These are phyloP conservation scores for Lasiosphaeris hirsuta DNA, from an alignment of 495 filamentous ascomycete species.

Conservation along the genomic window DNA sequence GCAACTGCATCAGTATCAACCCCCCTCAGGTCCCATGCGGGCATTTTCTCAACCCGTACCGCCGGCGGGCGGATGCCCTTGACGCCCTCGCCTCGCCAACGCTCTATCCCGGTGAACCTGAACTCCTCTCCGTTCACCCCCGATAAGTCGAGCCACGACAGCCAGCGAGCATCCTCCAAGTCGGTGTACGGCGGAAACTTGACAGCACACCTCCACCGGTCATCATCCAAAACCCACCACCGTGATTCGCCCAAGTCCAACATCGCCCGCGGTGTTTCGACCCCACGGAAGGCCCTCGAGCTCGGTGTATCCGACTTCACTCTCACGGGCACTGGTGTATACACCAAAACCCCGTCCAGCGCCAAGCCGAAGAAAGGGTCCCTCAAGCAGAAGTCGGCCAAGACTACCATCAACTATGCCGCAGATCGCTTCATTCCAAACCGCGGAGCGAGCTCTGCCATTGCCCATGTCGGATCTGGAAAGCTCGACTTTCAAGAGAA, in stretches of 20 bases:
- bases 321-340: constrained; percentile 71
- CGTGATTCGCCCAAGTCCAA: constrained; percentile 90
- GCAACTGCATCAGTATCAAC: constrained; percentile 85
- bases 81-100: constrained; percentile 79
- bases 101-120: constrained; percentile 45
- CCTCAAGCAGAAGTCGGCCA: constrained; percentile 62
- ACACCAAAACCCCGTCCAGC: constrained; percentile 67
- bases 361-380: constrained; percentile 59
- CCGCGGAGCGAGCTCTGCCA: constrained; percentile 80
- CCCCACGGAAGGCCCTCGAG: constrained; percentile 76
- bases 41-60: constrained; percentile 86
- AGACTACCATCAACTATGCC: constrained; percentile 78
- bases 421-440: constrained; percentile 98
- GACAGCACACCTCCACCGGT: constrained; percentile 69
- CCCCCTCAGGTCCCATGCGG: constrained; percentile 88
- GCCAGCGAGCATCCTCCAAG: constrained; percentile 51
- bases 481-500: constrained; percentile 68
- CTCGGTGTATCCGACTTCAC: constrained; percentile 91
- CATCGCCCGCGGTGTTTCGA: constrained; percentile 68
- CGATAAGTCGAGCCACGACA: constrained; percentile 55
- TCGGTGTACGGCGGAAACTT: constrained; percentile 71
- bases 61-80: constrained; percentile 92
- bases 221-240: constrained; percentile 57
- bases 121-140: constrained; percentile 77
- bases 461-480: constrained; percentile 72